phyloP scores from a whole-genome alignment of 371 early-diverging fungal genomes.

The Mucor circinelloides region DNA sequence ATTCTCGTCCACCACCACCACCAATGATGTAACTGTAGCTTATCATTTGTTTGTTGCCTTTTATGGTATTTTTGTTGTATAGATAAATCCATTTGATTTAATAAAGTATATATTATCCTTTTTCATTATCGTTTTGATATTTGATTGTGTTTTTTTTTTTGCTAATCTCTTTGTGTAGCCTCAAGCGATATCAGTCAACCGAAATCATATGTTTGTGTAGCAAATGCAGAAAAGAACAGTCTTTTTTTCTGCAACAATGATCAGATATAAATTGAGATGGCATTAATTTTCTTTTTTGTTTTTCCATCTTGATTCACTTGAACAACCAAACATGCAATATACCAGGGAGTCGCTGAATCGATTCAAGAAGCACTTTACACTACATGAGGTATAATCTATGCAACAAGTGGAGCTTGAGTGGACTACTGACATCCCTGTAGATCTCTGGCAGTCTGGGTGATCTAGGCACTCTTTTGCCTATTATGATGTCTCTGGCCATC shows the following conservation, averaged over 20 bases:
- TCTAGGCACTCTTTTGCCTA: constrained; percentile 86
- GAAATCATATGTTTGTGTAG: neutral
- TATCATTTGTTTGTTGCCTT: constrained; percentile 2
- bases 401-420: neutral
- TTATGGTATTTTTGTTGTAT: neutral
- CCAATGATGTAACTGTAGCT: neutral
- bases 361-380: constrained; percentile 25
- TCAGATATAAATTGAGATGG: neutral
- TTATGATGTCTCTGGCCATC: constrained; percentile 79
- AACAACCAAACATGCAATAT: neutral
- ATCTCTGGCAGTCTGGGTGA: constrained; percentile 81
- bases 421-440: constrained; percentile 15
- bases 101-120: neutral
- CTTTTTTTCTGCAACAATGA: neutral
- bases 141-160: neutral
- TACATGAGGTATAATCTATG: constrained; percentile 34
- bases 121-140: neutral
- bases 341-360: neutral
- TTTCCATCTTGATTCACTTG: neutral
- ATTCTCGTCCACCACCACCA: constrained; percentile 16
- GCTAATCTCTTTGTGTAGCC: neutral
- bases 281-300: neutral
- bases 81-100: neutral
- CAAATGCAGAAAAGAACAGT: constrained; percentile 1
- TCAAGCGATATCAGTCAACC: neutral